A percentile compares a stretch with the other conserved stretches of the same genome.
Conservation (phyloP, 306 rosid genomes). For the Dryas octopetala region DNA sequence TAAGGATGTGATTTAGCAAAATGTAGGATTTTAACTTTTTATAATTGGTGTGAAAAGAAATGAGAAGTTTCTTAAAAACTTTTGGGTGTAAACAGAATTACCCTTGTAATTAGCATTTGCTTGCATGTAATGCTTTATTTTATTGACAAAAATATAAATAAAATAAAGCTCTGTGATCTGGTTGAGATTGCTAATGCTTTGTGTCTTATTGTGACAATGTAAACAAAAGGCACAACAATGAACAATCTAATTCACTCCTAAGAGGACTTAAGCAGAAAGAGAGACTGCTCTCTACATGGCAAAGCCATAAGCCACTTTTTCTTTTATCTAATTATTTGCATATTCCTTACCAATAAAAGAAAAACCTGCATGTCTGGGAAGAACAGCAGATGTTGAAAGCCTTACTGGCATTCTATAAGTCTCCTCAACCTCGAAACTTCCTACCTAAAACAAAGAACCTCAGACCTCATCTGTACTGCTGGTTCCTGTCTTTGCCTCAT, state of each 20-base stretch:
- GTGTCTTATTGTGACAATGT: not conserved
- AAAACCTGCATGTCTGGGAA: conserved; percentile 3
- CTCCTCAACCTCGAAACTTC: conserved; percentile 5
- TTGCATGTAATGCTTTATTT: not conserved
- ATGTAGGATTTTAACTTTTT: not conserved
- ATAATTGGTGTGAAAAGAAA: not conserved
- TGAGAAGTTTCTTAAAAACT: too few species aligned
- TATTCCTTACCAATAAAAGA: not conserved
- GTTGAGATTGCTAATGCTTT: conserved; percentile 4
- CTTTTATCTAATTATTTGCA: conserved; percentile 11
- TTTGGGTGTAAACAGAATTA: too few species aligned
- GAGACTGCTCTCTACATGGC: not conserved
- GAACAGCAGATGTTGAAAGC: conserved; percentile 4
- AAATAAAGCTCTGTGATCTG: not conserved
- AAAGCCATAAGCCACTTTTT: not conserved
- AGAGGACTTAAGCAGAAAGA: not conserved
- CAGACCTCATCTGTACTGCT: not conserved
- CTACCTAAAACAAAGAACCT: conserved; percentile 17
- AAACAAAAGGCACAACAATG: not conserved
- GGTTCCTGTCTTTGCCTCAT: conserved; percentile 1
- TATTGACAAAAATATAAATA: not conserved
- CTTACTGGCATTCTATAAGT: not conserved
- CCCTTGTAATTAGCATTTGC: not conserved
- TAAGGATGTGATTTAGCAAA: too few species aligned
- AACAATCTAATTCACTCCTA: not conserved